These are phyloP conservation scores for Claviceps sorghi DNA, from an alignment of 2,329 filamentous ascomycete genomes.

Conservation along the genomic window DNA sequence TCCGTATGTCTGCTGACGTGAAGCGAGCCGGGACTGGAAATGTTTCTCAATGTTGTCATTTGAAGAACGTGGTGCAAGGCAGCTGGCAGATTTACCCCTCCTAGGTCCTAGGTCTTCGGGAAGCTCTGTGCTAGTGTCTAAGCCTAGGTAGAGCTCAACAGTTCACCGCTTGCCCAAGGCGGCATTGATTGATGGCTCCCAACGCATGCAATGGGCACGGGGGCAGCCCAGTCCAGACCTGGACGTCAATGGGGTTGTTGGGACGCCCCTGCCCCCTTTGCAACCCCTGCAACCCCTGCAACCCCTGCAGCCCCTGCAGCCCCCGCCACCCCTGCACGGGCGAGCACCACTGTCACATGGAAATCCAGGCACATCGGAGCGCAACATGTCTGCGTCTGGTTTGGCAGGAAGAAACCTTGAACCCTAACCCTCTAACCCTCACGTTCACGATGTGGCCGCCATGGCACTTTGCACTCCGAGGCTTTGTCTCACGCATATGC, in stretches of 20 bases:
- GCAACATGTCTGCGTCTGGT: no score
- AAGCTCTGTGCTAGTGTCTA: background rate
- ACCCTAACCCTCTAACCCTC: no score
- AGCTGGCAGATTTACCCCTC: background rate
- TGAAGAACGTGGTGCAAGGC: background rate
- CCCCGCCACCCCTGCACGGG: no score
- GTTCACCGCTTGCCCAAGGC: slow-evolving; percentile 11
- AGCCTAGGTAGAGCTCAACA: background rate
- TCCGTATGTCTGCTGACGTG: background rate
- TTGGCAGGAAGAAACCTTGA: no score
- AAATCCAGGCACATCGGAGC: no score
- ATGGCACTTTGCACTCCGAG: no score
- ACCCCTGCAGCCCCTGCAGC: background rate
- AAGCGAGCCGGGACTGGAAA: background rate
- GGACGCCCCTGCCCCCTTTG: background rate
- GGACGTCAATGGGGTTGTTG: background rate
- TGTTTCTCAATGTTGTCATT: background rate
- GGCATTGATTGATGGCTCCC: slow-evolving; percentile 4
- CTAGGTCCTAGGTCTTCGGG: background rate
- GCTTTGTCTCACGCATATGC: no score
- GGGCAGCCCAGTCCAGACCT: background rate
- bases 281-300: background rate
- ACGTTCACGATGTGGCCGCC: no score
- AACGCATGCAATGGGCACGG: slow-evolving; percentile 6
- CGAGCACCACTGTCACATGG: no score